A percentile compares a stretch with the other conserved stretches of the same genome.
Conservation (phyloP, 495 filamentous ascomycete species). For the Trichocladium uniseriatum region DNA sequence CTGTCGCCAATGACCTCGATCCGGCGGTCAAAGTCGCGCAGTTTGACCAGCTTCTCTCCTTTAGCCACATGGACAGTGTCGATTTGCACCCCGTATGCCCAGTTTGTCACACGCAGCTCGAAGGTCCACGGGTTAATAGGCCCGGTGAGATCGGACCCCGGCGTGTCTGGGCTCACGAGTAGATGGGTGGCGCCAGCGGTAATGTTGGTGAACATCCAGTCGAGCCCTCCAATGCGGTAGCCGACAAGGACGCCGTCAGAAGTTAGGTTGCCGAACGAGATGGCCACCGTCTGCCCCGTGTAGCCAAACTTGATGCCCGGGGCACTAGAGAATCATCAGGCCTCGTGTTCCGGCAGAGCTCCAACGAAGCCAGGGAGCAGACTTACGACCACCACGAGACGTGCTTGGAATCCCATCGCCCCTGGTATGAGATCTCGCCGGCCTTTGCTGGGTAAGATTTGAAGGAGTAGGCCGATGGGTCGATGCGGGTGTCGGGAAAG, state of each 20-base stretch:
- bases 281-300: constrained; percentile 52
- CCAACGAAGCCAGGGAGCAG: background rate
- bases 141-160: constrained; percentile 31
- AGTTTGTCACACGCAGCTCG: constrained; percentile 55
- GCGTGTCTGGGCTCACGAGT: constrained; percentile 40
- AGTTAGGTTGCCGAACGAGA: constrained; percentile 54
- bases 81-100: constrained; percentile 57
- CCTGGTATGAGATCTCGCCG: constrained; percentile 57
- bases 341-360: too few species aligned
- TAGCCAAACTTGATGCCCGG: constrained; percentile 58
- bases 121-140: constrained; percentile 39
- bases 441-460: constrained; percentile 47
- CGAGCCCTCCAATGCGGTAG: constrained; percentile 53
- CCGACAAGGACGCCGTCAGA: constrained; percentile 47
- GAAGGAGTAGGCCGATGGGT: constrained; percentile 29
- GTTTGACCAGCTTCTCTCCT: constrained; percentile 41
- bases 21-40: constrained; percentile 41
- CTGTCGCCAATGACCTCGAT: constrained; percentile 61
- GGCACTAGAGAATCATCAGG: constrained; percentile 28
- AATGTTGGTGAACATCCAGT: constrained; percentile 62
- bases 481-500: constrained; percentile 41
- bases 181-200: constrained; percentile 53
- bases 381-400: constrained; percentile 58
- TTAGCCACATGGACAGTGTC: constrained; percentile 43
- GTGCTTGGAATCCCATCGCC: constrained; percentile 57